A percentile compares a stretch with the other conserved stretches of the same genome.
phyloP scores from a whole-genome alignment of 2,329 filamentous ascomycete genomes.

The Colletotrichum spinosum region DNA sequence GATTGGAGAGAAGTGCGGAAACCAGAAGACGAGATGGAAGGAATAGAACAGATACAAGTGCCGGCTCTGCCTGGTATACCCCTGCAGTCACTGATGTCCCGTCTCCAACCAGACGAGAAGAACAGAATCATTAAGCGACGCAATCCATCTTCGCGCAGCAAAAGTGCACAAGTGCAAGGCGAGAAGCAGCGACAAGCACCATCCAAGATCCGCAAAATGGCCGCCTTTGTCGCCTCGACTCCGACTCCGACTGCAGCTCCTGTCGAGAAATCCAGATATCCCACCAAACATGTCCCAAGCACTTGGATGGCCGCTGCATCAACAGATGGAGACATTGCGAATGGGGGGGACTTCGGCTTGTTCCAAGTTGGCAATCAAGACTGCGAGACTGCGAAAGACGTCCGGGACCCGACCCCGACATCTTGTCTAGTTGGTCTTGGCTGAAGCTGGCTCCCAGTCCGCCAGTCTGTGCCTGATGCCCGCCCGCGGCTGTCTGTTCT shows the following conservation, averaged over 20 bases:
- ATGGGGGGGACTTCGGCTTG: not conserved
- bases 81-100: slow-evolving; percentile 11
- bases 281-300: no score
- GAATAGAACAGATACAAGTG: slow-evolving; percentile 2
- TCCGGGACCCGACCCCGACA: slow-evolving; percentile 25
- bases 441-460: slow-evolving; percentile 23
- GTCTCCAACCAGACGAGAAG: not conserved
- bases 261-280: slow-evolving; percentile 5
- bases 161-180: no score
- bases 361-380: slow-evolving; percentile 22
- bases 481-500: slow-evolving; percentile 14
- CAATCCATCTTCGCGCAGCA: not conserved
- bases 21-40: not conserved
- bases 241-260: not conserved
- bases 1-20: no score
- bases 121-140: slow-evolving; percentile 13
- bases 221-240: slow-evolving; percentile 29
- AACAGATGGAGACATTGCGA: no score
- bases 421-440: slow-evolving; percentile 29
- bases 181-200: not conserved
- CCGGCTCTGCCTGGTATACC: slow-evolving; percentile 16
- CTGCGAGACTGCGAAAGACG: slow-evolving; percentile 8
- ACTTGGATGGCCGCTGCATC: slow-evolving; percentile 21
- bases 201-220: slow-evolving; percentile 31
- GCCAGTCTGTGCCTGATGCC: not conserved